Conservation (phyloP, 495 filamentous ascomycete species). For the Pyrenula massariospora region DNA sequence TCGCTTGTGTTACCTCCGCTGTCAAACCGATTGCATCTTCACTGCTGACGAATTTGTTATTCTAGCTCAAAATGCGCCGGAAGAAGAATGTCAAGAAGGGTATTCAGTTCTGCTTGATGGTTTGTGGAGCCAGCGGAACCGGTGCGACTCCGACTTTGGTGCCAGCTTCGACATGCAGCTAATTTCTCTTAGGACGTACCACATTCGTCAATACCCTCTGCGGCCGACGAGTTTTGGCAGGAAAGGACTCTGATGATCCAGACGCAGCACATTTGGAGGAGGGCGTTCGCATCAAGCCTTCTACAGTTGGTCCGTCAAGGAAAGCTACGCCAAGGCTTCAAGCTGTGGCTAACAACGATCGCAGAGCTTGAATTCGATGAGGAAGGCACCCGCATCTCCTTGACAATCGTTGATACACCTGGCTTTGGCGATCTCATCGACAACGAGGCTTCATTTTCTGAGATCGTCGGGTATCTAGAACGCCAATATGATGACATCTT, state of each 20-base stretch:
- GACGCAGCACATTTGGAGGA: constrained; percentile 85
- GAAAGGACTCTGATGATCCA: constrained; percentile 86
- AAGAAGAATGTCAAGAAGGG: constrained; percentile 99
- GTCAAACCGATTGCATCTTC: constrained; percentile 11
- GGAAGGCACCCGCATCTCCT: constrained; percentile 92
- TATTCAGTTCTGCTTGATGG: constrained; percentile 99
- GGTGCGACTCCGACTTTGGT: constrained; percentile 44
- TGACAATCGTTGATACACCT: constrained; percentile 97
- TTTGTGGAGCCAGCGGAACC: constrained; percentile 96
- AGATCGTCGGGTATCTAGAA: constrained; percentile 96
- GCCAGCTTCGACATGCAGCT: constrained; percentile 2
- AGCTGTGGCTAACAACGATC: constrained; percentile 5
- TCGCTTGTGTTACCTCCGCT: background rate
- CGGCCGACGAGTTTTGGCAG: constrained; percentile 76
- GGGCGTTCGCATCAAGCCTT: constrained; percentile 93
- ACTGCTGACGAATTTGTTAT: constrained; percentile 18
- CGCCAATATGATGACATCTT: constrained; percentile 99
- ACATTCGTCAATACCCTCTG: constrained; percentile 99
- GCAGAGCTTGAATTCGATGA: constrained; percentile 92
- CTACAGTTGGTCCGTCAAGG: constrained; percentile 76
- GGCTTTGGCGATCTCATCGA: constrained; percentile 99
- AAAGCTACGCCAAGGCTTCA: background rate
- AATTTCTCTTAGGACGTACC: constrained; percentile 59
- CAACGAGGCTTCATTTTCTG: constrained; percentile 95
- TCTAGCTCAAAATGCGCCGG: constrained; percentile 86